A percentile compares a stretch with the other conserved stretches of the same genome.
phyloP scores from a whole-genome alignment of 2,329 filamentous ascomycete genomes.

The Boeremia lycopersici region DNA sequence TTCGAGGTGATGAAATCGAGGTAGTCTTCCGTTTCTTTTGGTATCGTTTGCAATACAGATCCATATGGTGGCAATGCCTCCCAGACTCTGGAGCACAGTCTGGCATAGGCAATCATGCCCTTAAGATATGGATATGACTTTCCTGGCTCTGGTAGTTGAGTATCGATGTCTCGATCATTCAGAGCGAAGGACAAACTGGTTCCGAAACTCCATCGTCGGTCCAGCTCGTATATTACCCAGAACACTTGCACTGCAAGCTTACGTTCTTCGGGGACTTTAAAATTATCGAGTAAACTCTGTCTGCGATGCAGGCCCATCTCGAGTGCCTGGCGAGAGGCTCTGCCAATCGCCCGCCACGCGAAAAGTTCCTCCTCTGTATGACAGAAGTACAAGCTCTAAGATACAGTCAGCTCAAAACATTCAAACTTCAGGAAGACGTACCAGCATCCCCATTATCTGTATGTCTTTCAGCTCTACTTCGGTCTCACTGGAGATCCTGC shows the following conservation, averaged over 20 bases:
- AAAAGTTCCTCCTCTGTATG: slow-evolving; percentile 28
- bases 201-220: slow-evolving; percentile 31
- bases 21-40: slow-evolving; percentile 30
- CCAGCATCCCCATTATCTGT: slow-evolving; percentile 30
- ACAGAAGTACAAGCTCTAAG: slow-evolving; percentile 26
- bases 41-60: slow-evolving; percentile 22
- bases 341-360: slow-evolving; percentile 27
- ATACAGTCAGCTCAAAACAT: not conserved
- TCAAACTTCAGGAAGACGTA: not conserved
- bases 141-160: slow-evolving; percentile 26
- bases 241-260: slow-evolving; percentile 25
- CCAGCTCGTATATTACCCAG: slow-evolving; percentile 30
- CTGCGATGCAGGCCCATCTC: slow-evolving; percentile 30
- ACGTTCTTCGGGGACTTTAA: slow-evolving; percentile 18
- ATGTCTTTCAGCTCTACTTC: slow-evolving; percentile 27
- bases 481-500: slow-evolving; percentile 16
- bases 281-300: slow-evolving; percentile 26
- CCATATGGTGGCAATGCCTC: slow-evolving; percentile 29
- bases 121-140: slow-evolving; percentile 24
- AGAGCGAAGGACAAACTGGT: slow-evolving; percentile 29
- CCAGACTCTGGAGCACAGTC: slow-evolving; percentile 29
- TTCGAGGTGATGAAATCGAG: slow-evolving; percentile 29
- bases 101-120: slow-evolving; percentile 25
- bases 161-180: slow-evolving; percentile 28
- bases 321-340: slow-evolving; percentile 24